Percentiles rank a stretch among this genome's conserved stretches.
Conservation (phyloP, 192 early-diverging fungal species). For the Geosiphon pyriformis region DNA sequence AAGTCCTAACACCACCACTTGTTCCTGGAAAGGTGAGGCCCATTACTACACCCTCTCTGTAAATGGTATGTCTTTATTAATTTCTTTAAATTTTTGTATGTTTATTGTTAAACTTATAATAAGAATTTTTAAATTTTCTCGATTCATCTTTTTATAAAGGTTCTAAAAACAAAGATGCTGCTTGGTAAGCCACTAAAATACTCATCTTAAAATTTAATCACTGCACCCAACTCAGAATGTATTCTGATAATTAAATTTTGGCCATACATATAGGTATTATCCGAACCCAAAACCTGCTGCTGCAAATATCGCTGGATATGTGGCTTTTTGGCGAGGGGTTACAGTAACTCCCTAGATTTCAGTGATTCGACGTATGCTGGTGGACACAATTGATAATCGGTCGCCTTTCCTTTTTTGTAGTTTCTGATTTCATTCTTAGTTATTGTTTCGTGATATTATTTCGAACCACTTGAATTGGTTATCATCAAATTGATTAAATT, state of each 20-base stretch:
- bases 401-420: too few relatives aligned
- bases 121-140: not conserved
- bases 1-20: slow-evolving; percentile 9
- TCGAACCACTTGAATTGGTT: too few relatives aligned
- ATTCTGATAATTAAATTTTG: too few relatives aligned
- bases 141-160: not conserved
- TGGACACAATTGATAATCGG: too few relatives aligned
- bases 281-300: slow-evolving; percentile 16
- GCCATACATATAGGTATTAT: slow-evolving; percentile 18
- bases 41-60: slow-evolving; percentile 8
- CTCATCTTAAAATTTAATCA: too few relatives aligned
- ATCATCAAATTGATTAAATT: too few relatives aligned
- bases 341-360: slow-evolving; percentile 1
- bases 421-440: too few relatives aligned
- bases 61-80: slow-evolving; percentile 7
- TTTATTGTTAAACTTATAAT: not conserved
- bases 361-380: not conserved
- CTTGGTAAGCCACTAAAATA: slow-evolving; percentile 22
- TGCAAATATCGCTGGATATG: slow-evolving; percentile 12
- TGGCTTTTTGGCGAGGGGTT: slow-evolving; percentile 23
- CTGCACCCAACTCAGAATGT: too few relatives aligned
- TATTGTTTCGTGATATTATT: too few relatives aligned
- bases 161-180: slow-evolving; percentile 8
- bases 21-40: slow-evolving; percentile 17
- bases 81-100: too few relatives aligned